Evolutionary conservation across 768 basidiomycete species (phyloP), one percentile per base, ranked within the genome.

Genomic region (Suillus decipiens): DNA sequence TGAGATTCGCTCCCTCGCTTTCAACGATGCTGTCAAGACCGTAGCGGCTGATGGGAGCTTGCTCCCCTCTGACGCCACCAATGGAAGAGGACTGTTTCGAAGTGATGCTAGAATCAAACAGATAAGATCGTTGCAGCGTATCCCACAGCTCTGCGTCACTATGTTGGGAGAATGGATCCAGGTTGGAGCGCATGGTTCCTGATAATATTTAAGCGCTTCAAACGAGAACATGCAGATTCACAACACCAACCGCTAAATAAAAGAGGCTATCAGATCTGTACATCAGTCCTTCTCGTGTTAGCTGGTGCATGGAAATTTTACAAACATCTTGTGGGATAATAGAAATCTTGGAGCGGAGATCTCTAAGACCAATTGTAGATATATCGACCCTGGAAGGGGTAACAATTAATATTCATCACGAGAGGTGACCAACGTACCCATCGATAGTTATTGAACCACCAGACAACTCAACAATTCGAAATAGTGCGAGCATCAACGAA

Each of bases 71-170:
- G 31, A 51, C 64, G 53, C 58, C 68, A 59, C 60, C 68, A 64
- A 54, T 70, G 67, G 77, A 43, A 17, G 19, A 37, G 47, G 58
- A 4, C 39, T 59, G 24, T 31, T 31, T 50, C 42, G 28, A 59
- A 17, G 24, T 78, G 47, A 66, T 69, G 22, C 53, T 33, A 74
- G 50, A 77, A 37, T 90, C 90, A 43, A 92, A 86, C 9, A 96
- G 83, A 75, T 92, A 89, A 1, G 93, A 84, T 34, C 92, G 87
- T 69, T 85, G 86, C 59, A 95, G 77, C 1, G 94, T 92, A 69
- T 95, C 93, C 89, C 91, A 93, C 11, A 96, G 80, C 24, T 82
- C 80, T 15, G 85, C 86, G 72, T 95, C 94, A 67, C 89, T 89
- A 66, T 90, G 85, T 39, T 83, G 74, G 54, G 84, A 86, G 77